Evolutionary conservation across 2,329 filamentous ascomycete genomes (phyloP).

Genomic region (Sarocladium strictum): DNA sequence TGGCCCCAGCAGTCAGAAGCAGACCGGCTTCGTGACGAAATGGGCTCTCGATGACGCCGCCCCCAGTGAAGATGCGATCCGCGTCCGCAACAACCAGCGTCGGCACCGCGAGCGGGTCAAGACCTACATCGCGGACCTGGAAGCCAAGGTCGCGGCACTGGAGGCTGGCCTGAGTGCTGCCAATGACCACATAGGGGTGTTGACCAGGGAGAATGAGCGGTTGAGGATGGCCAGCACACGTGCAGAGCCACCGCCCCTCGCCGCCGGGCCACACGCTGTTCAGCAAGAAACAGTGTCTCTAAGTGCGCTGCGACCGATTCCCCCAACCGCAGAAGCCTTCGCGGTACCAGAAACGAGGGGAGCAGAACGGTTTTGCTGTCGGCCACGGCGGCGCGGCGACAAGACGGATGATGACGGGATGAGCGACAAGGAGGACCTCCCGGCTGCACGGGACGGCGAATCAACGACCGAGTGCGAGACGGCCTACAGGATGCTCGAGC

Average conservation of each 20-base stretch:
- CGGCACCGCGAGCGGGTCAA: conserved; percentile 40
- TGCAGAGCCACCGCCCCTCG: neutral
- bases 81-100: conserved; percentile 46
- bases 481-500: conserved; percentile 24
- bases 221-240: neutral
- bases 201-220: neutral
- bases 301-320: neutral
- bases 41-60: conserved; percentile 12
- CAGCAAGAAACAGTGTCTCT: neutral
- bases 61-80: conserved; percentile 24
- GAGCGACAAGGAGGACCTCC: conserved; percentile 7
- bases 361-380: neutral
- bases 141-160: conserved; percentile 10
- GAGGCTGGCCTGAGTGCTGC: conserved; percentile 12
- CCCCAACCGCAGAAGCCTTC: neutral
- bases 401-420: neutral
- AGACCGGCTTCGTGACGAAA: neutral
- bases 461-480: conserved; percentile 26
- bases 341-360: neutral
- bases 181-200: conserved; percentile 14
- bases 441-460: conserved; percentile 13
- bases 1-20: neutral
- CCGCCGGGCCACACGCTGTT: neutral
- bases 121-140: conserved; percentile 27
- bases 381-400: neutral